Percentiles rank a stretch among this genome's conserved stretches.
Conservation (phyloP, 2,329 filamentous ascomycete genomes). For the Periglandula ipomoeae region DNA sequence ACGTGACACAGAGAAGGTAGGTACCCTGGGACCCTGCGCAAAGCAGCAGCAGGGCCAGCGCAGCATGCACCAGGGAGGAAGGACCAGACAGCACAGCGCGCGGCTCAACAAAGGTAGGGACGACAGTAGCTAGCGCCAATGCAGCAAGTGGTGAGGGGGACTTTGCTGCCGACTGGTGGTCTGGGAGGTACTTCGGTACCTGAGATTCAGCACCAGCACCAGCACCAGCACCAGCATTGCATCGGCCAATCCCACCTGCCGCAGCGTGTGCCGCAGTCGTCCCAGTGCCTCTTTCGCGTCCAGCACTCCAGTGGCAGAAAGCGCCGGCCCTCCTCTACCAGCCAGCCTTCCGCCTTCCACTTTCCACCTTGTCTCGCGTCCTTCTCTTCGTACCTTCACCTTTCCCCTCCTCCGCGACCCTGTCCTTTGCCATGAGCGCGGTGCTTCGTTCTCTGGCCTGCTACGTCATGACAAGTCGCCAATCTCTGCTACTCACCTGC, state of each 20-base stretch:
- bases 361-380: too few species aligned
- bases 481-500: slow-evolving; percentile 3
- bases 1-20: too few species aligned
- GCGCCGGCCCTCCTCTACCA: slow-evolving; percentile 7
- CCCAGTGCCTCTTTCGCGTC: slow-evolving; percentile 4
- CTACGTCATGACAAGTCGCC: slow-evolving; percentile 13
- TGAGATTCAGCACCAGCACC: background rate
- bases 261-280: background rate
- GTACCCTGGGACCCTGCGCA: too few species aligned
- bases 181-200: background rate
- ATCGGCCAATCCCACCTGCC: background rate
- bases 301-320: slow-evolving; percentile 3
- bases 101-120: too few species aligned
- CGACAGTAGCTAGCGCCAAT: too few species aligned
- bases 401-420: slow-evolving; percentile 4
- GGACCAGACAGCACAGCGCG: too few species aligned
- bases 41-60: too few species aligned
- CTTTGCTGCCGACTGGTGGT: background rate
- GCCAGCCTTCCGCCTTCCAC: background rate
- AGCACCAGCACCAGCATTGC: background rate
- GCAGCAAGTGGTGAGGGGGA: background rate
- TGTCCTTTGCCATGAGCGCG: slow-evolving; percentile 8
- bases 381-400: slow-evolving; percentile 4
- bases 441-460: slow-evolving; percentile 3
- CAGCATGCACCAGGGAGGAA: too few species aligned